Base-by-base conservation (phyloP, 2,329 filamentous ascomycete species). In the Fusarium sp. region DNA sequence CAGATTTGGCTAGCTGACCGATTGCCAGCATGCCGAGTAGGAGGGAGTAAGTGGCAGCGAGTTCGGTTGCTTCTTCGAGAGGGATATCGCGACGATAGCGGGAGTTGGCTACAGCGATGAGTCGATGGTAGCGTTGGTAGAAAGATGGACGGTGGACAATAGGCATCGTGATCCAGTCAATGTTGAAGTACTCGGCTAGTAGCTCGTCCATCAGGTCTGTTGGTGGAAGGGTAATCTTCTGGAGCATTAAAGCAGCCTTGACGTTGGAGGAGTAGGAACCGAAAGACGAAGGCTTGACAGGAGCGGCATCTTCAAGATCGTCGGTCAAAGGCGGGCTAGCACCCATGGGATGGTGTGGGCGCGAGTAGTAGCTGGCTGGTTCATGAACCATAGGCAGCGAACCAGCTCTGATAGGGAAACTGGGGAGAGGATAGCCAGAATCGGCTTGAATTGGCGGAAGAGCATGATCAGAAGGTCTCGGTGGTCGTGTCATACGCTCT, bases 191-290 rank as follows among this genome's bases (percentile, higher is more conserved):
- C 64, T 74, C 74, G 38, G 45, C 54, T 9, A 76, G 50, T 8
- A 75, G 45, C 22, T 76, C 73, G 54, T 76, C 74, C 70, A 76
- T 76, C n/a, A 75, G 62, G n/a, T 72, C 72, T 30, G 66, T 44
- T 3, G 72, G 68, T 9, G 74, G 74, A 14, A 76, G 66, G 6
- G 66, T 58, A 15, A 76, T 76, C 59, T 76, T 76, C 46, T 75
- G 70, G 8, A 76, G 72, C 74, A 76, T 76, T 18, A 74, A 38
- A 15, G 74, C 74, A 8, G 74, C 74, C 53, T 68, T 72, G 51
- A 63, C 49, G n/a, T 76, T 73, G 34, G 74, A 76, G n/a, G 74
- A 76, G 46, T 76, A 76, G 10, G 74, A 76, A 11, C 74, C 74
- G 20, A 76, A 76, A 3, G 73, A 74, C 0, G 74, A 73, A n/a